Percentiles rank a stretch among this genome's conserved stretches.
These are phyloP conservation scores for Pythium rishiriense DNA, from an alignment of 352 stramenopile species.

Conservation along the genomic window DNA sequence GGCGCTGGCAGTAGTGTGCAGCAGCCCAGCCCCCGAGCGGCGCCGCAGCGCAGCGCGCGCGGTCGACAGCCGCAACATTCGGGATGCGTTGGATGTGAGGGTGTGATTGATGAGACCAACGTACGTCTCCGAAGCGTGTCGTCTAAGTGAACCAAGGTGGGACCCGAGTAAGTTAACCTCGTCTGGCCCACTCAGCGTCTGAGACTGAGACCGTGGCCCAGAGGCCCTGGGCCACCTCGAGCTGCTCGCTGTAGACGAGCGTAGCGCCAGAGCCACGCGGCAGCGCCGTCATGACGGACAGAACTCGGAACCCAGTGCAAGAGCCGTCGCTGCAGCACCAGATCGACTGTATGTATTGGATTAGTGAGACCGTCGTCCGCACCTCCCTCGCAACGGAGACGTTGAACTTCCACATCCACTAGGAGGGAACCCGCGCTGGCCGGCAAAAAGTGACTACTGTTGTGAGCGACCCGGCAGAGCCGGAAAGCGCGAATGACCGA, in stretches of 20 bases:
- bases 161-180: not conserved
- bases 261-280: not conserved
- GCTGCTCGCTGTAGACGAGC: not conserved
- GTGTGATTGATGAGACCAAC: not conserved
- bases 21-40: conserved; percentile 3
- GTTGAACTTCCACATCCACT: not conserved
- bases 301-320: no score
- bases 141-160: not conserved
- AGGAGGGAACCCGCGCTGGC: not conserved
- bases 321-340: no score
- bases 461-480: no score
- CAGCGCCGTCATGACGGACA: no score
- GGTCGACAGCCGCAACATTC: not conserved
- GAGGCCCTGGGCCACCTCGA: not conserved
- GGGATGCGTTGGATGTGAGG: not conserved
- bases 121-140: not conserved
- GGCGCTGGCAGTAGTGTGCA: not conserved
- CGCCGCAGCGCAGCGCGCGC: not conserved
- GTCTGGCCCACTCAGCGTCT: not conserved
- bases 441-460: no score
- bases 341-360: not conserved
- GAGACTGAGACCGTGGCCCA: not conserved
- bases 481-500: no score
- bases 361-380: no score
- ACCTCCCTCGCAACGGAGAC: not conserved